Conservation (phyloP, 331 rosid genomes). For the Malus hybrid region DNA sequence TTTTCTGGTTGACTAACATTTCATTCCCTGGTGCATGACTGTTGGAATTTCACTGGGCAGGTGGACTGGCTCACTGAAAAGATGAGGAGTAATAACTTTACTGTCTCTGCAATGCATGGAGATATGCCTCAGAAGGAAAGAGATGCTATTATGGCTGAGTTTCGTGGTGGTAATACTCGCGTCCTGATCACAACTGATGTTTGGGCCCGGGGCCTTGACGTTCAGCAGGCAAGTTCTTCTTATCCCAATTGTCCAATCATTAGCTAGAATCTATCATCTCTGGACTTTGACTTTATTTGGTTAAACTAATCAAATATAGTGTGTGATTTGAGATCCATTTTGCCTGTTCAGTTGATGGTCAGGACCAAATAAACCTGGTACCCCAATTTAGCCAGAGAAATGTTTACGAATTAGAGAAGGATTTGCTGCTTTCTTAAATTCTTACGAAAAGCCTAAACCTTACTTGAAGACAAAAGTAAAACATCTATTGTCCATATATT, state of each 20-base stretch:
- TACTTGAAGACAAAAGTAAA: too few relatives aligned
- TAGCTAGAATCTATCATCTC: background rate
- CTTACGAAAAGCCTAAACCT: too few relatives aligned
- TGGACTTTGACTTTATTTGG: background rate
- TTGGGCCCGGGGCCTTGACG: slow-evolving; percentile 99
- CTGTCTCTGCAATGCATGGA: slow-evolving; percentile 65
- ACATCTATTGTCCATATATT: too few relatives aligned
- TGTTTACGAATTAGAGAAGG: too few relatives aligned
- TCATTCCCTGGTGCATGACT: background rate
- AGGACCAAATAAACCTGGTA: too few relatives aligned
- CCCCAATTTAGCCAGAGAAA: too few relatives aligned
- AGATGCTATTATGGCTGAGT: slow-evolving; percentile 95
- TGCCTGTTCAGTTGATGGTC: too few relatives aligned
- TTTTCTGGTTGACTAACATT: background rate
- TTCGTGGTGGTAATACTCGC: slow-evolving; percentile 81
- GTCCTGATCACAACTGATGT: slow-evolving; percentile 96
- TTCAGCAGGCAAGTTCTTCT: slow-evolving; percentile 74
- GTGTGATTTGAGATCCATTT: too few relatives aligned
- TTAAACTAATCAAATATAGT: background rate
- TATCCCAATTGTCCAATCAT: background rate
- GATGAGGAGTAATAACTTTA: slow-evolving; percentile 52
- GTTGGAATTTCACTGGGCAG: slow-evolving; percentile 26
- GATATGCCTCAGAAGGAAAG: slow-evolving; percentile 98
- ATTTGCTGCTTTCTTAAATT: too few relatives aligned
- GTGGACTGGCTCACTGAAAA: slow-evolving; percentile 97